Percentiles rank a stretch among this genome's conserved stretches.
Conservation (phyloP, 495 filamentous ascomycete genomes). For the Bacidia rubella region DNA sequence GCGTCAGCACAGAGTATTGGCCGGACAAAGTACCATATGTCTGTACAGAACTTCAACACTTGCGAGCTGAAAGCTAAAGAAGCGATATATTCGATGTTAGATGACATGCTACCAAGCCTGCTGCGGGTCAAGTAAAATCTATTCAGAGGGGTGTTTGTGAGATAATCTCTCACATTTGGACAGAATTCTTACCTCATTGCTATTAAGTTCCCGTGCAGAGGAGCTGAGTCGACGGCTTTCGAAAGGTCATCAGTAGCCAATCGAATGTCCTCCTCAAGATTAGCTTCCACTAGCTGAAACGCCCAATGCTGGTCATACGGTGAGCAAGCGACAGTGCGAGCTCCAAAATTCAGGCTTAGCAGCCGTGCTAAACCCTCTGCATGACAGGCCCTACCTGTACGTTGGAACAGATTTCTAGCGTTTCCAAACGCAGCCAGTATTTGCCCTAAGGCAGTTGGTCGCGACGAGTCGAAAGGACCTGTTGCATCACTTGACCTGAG, state of each 20-base stretch:
- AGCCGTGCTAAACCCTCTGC: slow-evolving; percentile 69
- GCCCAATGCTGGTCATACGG: neutral
- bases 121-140: neutral
- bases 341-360: slow-evolving; percentile 5
- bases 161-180: too few relatives aligned
- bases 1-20: slow-evolving; percentile 77
- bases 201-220: slow-evolving; percentile 50
- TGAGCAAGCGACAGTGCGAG: slow-evolving; percentile 4
- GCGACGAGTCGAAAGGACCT: too few relatives aligned
- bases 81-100: neutral
- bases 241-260: slow-evolving; percentile 44
- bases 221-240: slow-evolving; percentile 45
- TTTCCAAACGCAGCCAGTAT: too few relatives aligned
- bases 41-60: slow-evolving; percentile 41
- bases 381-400: slow-evolving; percentile 69
- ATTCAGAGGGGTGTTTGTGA: too few relatives aligned
- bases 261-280: slow-evolving; percentile 42
- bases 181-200: slow-evolving; percentile 30
- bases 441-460: neutral
- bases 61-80: slow-evolving; percentile 33
- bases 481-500: too few relatives aligned
- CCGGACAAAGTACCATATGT: slow-evolving; percentile 62
- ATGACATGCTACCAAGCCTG: neutral
- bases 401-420: neutral
- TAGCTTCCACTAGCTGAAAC: slow-evolving; percentile 6